Conservation (phyloP, 2,329 filamentous ascomycete genomes). For the Aspergillus fijiensis region DNA sequence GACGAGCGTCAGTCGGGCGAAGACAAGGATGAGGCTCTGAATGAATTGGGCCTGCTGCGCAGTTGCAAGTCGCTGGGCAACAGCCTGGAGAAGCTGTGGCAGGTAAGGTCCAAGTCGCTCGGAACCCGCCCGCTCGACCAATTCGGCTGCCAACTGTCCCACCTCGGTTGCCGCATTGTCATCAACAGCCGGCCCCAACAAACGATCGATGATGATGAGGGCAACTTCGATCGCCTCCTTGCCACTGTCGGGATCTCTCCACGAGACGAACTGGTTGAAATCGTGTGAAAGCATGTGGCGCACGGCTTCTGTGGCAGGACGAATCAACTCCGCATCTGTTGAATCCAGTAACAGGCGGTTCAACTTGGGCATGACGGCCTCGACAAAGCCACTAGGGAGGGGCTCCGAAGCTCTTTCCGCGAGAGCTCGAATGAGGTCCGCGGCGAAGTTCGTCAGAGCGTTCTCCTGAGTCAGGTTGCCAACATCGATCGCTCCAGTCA, state of each 20-base stretch:
- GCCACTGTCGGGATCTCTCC: conserved; percentile 72
- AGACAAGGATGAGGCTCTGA: conserved; percentile 92
- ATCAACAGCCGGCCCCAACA: conserved; percentile 79
- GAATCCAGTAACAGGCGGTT: conserved; percentile 79
- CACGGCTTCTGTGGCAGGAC: conserved; percentile 79
- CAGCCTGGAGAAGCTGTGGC: conserved; percentile 81
- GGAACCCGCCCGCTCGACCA: conserved; percentile 92
- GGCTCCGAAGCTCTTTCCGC: conserved; percentile 81
- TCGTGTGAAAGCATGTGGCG: conserved; percentile 90
- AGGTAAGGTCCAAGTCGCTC: conserved; percentile 89
- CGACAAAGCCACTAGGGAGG: conserved; percentile 81
- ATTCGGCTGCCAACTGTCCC: conserved; percentile 85
- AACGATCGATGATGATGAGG: conserved; percentile 85
- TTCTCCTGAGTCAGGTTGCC: conserved; percentile 77
- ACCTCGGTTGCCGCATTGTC: conserved; percentile 96
- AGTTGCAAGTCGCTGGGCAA: conserved; percentile 78
- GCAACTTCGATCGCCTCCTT: conserved; percentile 85
- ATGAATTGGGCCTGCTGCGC: conserved; percentile 88
- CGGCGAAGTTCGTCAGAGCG: conserved; percentile 79
- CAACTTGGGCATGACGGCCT: conserved; percentile 81
- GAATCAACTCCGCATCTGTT: conserved; percentile 82
- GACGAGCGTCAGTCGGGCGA: conserved; percentile 82
- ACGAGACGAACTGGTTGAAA: conserved; percentile 82
- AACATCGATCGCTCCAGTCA: conserved; percentile 87
- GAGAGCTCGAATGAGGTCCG: conserved; percentile 77